phyloP scores from a whole-genome alignment of 1,284 basidiomycete species.

The Puccinia triticina region DNA sequence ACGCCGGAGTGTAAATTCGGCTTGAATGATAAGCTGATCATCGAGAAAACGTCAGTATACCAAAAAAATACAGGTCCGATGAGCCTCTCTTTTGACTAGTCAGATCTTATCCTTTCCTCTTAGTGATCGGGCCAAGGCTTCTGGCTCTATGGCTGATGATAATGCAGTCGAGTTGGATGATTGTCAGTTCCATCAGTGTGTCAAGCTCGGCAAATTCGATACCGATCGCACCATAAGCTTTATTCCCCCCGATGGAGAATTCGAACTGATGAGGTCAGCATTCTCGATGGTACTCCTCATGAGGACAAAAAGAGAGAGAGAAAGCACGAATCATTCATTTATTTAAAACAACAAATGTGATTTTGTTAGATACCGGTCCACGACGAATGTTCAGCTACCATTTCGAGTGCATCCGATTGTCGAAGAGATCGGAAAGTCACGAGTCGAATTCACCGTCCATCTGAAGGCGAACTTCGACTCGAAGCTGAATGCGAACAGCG shows the following conservation, averaged over 20 bases:
- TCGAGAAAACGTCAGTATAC: slow-evolving; percentile 71
- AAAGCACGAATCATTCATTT: too few species aligned
- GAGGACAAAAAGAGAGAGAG: background rate
- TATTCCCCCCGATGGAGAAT: slow-evolving; percentile 97
- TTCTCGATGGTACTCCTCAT: background rate
- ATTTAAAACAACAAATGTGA: too few species aligned
- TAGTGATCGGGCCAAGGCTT: slow-evolving; percentile 65
- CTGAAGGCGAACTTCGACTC: slow-evolving; percentile 85
- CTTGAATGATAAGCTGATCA: slow-evolving; percentile 93
- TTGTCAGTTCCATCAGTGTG: slow-evolving; percentile 98
- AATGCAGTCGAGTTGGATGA: slow-evolving; percentile 89
- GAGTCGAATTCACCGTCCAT: slow-evolving; percentile 87
- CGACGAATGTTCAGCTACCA: slow-evolving; percentile 91
- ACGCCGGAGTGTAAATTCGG: slow-evolving; percentile 98
- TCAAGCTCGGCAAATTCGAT: slow-evolving; percentile 90
- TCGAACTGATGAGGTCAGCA: slow-evolving; percentile 89
- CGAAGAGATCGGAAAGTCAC: slow-evolving; percentile 84
- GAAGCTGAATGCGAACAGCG: slow-evolving; percentile 89
- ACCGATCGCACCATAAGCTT: slow-evolving; percentile 90
- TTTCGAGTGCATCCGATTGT: slow-evolving; percentile 87
- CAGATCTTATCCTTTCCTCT: background rate
- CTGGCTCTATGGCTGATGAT: slow-evolving; percentile 52
- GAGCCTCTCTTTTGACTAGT: background rate
- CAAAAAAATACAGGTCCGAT: background rate
- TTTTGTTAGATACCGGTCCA: slow-evolving; percentile 79